A percentile compares a stretch with the other conserved stretches of the same genome.
Conservation (phyloP, 306 rosid species). For the Vigna nakashimae region DNA sequence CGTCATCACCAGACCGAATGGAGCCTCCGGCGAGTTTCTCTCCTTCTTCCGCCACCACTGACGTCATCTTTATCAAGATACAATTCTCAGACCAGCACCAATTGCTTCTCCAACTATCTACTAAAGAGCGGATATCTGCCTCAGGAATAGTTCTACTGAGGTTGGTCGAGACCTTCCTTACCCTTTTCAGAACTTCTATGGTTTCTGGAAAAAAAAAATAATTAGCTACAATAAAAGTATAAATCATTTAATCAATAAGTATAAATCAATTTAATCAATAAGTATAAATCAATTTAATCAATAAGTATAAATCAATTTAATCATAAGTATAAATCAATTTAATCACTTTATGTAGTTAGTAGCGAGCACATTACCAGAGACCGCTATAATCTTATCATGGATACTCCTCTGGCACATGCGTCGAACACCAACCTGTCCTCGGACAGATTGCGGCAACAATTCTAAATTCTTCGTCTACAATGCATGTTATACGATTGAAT, state of each 20-base stretch:
- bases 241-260: no score
- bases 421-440: slow-evolving; percentile 64
- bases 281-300: no score
- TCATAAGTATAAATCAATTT: no score
- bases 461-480: slow-evolving; percentile 82
- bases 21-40: no score
- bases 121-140: slow-evolving; percentile 64
- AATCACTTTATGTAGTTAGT: no score
- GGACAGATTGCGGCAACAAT: slow-evolving; percentile 70
- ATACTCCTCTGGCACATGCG: slow-evolving; percentile 83
- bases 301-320: no score
- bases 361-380: slow-evolving; percentile 67
- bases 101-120: slow-evolving; percentile 49
- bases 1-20: no score
- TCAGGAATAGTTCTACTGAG: slow-evolving; percentile 63
- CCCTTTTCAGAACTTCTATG: slow-evolving; percentile 56
- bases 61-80: no score
- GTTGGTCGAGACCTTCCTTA: slow-evolving; percentile 66
- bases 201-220: slow-evolving; percentile 57
- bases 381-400: slow-evolving; percentile 79
- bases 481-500: not conserved
- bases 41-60: no score
- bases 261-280: no score
- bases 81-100: no score
- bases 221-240: not conserved